phyloP scores from a whole-genome alignment of 768 basidiomycete genomes.

The Boletus reticuloceps region DNA sequence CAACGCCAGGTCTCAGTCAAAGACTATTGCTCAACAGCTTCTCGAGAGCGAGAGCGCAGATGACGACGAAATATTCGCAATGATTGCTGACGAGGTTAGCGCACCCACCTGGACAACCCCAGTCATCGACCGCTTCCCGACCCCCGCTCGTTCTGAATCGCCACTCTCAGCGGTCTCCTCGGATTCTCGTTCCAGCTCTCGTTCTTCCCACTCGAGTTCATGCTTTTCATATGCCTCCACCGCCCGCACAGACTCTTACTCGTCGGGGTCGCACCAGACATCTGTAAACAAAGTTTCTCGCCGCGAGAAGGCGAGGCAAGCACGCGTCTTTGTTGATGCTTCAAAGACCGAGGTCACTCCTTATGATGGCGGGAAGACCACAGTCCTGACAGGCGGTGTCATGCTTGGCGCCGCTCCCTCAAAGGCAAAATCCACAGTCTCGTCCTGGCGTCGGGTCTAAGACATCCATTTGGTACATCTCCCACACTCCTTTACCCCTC shows the following conservation, averaged over 20 bases:
- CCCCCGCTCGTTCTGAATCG: conserved; percentile 50
- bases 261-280: conserved; percentile 39
- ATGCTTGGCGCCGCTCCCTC: conserved; percentile 66
- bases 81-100: conserved; percentile 70
- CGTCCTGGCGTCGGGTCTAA: conserved; percentile 63
- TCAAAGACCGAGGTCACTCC: conserved; percentile 78
- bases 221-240: conserved; percentile 66
- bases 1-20: conserved; percentile 31
- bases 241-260: conserved; percentile 52
- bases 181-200: conserved; percentile 51
- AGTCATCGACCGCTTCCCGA: conserved; percentile 56
- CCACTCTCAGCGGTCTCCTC: conserved; percentile 56
- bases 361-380: conserved; percentile 87
- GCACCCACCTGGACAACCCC: conserved; percentile 71
- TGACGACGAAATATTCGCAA: conserved; percentile 68
- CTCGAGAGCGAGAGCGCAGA: conserved; percentile 69
- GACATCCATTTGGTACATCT: conserved; percentile 7
- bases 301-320: conserved; percentile 66
- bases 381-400: conserved; percentile 82
- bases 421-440: conserved; percentile 29
- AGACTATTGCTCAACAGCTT: conserved; percentile 74
- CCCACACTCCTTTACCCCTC: conserved; percentile 23
- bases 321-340: conserved; percentile 70
- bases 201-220: conserved; percentile 71
- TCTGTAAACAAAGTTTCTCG: conserved; percentile 57